A percentile compares a stretch with the other conserved stretches of the same genome.
Evolutionary conservation across 2,329 filamentous ascomycete genomes (phyloP).

Genomic region (Neonectria coccinea): DNA sequence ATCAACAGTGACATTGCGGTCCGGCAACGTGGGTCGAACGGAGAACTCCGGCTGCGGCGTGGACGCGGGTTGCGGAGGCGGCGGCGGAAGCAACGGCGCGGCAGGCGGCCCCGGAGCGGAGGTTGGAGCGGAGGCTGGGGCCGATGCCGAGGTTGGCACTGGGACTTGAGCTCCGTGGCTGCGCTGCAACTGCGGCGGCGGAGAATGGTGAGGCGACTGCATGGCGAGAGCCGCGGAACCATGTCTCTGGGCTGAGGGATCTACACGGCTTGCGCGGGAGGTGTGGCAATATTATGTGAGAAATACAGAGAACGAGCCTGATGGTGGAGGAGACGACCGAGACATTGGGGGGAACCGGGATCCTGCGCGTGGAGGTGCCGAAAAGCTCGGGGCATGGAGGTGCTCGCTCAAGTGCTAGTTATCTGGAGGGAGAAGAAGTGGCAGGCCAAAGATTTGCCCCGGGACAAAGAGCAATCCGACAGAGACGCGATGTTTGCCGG

Average conservation of each 20-base stretch:
- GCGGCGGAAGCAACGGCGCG: constrained; percentile 19
- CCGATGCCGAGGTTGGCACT: not conserved
- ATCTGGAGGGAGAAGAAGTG: constrained; percentile 10
- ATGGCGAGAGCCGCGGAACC: constrained; percentile 36
- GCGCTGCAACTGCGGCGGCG: constrained; percentile 33
- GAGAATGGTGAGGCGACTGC: constrained; percentile 35
- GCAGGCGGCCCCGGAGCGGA: constrained; percentile 31
- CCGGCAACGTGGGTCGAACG: constrained; percentile 64
- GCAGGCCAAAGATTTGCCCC: constrained; percentile 2
- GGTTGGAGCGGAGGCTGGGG: constrained; percentile 30
- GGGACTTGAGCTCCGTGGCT: constrained; percentile 26
- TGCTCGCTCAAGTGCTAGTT: constrained; percentile 7
- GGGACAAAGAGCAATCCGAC: not conserved
- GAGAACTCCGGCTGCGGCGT: constrained; percentile 31
- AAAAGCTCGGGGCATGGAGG: constrained; percentile 24
- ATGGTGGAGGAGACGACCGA: constrained; percentile 24
- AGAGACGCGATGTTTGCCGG: constrained; percentile 11
- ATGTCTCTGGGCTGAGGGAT: constrained; percentile 39
- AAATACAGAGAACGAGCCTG: constrained; percentile 19
- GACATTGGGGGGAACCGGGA: constrained; percentile 32
- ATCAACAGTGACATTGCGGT: constrained; percentile 73
- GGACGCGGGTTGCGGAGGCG: constrained; percentile 30
- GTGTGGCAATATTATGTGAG: constrained; percentile 30
- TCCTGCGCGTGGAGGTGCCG: not conserved
- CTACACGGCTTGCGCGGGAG: constrained; percentile 18